These are phyloP conservation scores for Diplodia scrobiculata DNA, from an alignment of 2,329 filamentous ascomycete species.

Conservation along the genomic window DNA sequence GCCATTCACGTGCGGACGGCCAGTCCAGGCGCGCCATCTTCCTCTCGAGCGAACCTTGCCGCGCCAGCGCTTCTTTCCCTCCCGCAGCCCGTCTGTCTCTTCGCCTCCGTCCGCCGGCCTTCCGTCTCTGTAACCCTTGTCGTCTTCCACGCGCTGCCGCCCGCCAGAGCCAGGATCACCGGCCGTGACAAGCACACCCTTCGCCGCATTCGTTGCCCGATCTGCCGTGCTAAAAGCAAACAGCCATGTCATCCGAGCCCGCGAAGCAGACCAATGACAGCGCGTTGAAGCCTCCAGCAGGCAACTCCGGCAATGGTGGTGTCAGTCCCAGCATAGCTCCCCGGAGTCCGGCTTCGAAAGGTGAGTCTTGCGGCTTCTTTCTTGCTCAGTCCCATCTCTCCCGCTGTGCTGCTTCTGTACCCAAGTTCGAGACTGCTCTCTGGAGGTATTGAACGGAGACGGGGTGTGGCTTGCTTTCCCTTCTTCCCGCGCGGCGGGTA, in stretches of 20 bases:
- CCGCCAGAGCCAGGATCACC: conserved; percentile 8
- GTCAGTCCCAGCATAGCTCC: not conserved
- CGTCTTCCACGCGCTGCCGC: conserved; percentile 10
- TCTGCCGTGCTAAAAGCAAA: conserved; percentile 18
- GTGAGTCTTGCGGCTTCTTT: conserved; percentile 8
- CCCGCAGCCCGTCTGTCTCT: not conserved
- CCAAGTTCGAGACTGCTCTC: not conserved
- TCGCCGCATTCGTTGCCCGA: conserved; percentile 13
- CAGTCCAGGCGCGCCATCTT: conserved; percentile 11
- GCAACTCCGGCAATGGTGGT: not conserved
- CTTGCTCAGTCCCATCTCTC: not conserved
- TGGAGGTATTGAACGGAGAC: not conserved
- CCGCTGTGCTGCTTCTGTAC: not conserved
- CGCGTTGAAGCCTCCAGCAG: conserved; percentile 4
- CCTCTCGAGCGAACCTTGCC: conserved; percentile 3
- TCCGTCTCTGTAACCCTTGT: conserved; percentile 13
- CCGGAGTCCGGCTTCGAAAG: conserved; percentile 16
- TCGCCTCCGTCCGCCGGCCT: conserved; percentile 5
- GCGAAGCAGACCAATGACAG: conserved; percentile 23
- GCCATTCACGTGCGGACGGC: conserved; percentile 15
- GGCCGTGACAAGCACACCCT: conserved; percentile 1
- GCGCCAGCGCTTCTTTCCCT: not conserved
- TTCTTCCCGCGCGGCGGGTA: not conserved
- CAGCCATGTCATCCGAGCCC: conserved; percentile 19
- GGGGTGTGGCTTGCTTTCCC: not conserved